Base-by-base conservation (phyloP, 2,329 filamentous ascomycete species). In the Phaeosphaeriaceae sp. region DNA sequence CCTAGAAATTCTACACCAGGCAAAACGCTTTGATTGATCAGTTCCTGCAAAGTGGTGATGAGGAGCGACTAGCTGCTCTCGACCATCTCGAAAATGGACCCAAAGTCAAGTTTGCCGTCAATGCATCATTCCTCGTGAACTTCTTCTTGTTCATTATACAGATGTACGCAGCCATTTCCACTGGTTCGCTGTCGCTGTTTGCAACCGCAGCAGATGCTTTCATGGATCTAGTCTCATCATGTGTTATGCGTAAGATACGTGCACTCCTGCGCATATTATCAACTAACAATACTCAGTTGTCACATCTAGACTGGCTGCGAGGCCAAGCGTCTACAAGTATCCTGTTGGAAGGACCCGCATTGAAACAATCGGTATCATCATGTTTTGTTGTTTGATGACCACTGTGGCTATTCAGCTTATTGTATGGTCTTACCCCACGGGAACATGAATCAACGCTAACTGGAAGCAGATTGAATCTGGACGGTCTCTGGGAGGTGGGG, bases 311-410 rank as follows among this genome's bases (percentile, higher is more conserved):
- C 73, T 89, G 75, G 86, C 87, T n/a, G 80, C 81, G 21, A 80
- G 84, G 54, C 84, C 86, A 42, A 88, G 86, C 68, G 77, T 87
- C 7, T 86, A 87, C 75, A 87, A 86, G 70, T 89, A 86, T 63
- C 86, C 86, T 19, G 86, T 89, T 24, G 87, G 85, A 44, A 83
- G 87, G 7, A 88, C 83, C 4, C 82, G 87, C 55, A 84, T 89
- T 53, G 87, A 89, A 75, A 88, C 87, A 2, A 82, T 89, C 57
- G 87, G 86, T 25, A 86, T 89, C 60, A 86, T 89, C 65, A 82
- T 89, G 47, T 89, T 89, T 73, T 88, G 86, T 61, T 85, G 86
- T 45, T 78, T 89, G 58, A 89, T 89, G 86, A 88, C 87, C 1
- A 89, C 86, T 0, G 86, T 88, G 3, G 86, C 87, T 48, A 85